Evolutionary conservation across 140 eudicot genomes (phyloP).

Genomic region (Eryngium alpinum): DNA sequence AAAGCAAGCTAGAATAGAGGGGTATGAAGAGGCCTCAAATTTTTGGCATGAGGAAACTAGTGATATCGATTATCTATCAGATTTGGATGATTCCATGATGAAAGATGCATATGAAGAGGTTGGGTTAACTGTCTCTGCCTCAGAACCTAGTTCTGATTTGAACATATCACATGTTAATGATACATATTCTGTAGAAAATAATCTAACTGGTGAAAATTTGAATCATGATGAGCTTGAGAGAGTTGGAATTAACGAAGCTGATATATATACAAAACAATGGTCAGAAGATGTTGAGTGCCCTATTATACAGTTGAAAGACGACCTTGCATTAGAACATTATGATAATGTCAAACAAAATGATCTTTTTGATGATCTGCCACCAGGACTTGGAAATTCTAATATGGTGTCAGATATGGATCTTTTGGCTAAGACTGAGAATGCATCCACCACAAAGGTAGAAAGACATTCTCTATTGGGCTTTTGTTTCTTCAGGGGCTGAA

Average conservation of each 20-base stretch:
- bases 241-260: constrained; percentile 22
- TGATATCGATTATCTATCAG: constrained; percentile 49
- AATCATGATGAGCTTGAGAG: constrained; percentile 19
- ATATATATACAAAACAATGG: constrained; percentile 9
- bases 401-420: constrained; percentile 25
- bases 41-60: constrained; percentile 18
- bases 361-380: not conserved
- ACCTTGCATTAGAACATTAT: constrained; percentile 12
- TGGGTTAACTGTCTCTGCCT: constrained; percentile 35
- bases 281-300: constrained; percentile 12
- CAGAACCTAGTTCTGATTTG: constrained; percentile 25
- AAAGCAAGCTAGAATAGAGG: constrained; percentile 69
- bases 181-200: constrained; percentile 36
- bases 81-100: constrained; percentile 61
- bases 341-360: constrained; percentile 20
- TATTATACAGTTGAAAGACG: constrained; percentile 10
- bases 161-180: constrained; percentile 49
- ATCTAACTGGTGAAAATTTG: constrained; percentile 19
- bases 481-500: not conserved
- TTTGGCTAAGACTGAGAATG: constrained; percentile 21
- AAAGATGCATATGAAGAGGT: constrained; percentile 73
- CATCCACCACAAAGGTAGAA: constrained; percentile 32
- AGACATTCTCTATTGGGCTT: not conserved
- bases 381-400: constrained; percentile 14
- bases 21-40: constrained; percentile 20